A percentile compares a stretch with the other conserved stretches of the same genome.
These are phyloP conservation scores for Mycena galopus DNA, from an alignment of 768 basidiomycete genomes.

Conservation along the genomic window DNA sequence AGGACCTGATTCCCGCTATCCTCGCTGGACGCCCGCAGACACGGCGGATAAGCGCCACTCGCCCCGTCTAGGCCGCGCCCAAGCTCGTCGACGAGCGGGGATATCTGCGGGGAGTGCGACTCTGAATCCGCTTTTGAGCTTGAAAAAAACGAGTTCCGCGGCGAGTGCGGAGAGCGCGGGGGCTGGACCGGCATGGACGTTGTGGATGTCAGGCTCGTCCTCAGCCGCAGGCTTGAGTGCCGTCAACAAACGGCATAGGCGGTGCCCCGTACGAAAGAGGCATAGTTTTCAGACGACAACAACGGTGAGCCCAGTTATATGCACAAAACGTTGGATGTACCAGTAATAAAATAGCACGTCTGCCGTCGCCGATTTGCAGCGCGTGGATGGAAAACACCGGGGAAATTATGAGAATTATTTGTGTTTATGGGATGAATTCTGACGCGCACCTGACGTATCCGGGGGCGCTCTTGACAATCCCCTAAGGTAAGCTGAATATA, in stretches of 20 bases:
- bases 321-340: neutral
- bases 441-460: conserved; percentile 2
- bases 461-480: neutral
- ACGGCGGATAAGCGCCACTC: neutral
- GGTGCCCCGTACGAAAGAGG: neutral
- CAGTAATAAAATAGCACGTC: conserved; percentile 1
- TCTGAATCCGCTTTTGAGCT: neutral
- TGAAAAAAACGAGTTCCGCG: conserved; percentile 5
- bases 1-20: neutral
- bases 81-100: neutral
- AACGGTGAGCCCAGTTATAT: neutral
- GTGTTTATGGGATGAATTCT: neutral
- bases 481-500: neutral
- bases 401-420: neutral
- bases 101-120: neutral
- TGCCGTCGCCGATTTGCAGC: conserved; percentile 5
- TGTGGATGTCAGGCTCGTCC: neutral
- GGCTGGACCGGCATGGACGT: neutral
- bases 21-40: neutral
- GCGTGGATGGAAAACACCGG: neutral
- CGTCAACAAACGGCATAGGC: neutral
- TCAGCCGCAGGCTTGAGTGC: neutral
- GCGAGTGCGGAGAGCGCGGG: neutral
- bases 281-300: neutral
- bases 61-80: neutral